Base-by-base conservation (phyloP, 2,329 filamentous ascomycete species). In the Aspergillus neoniger region DNA sequence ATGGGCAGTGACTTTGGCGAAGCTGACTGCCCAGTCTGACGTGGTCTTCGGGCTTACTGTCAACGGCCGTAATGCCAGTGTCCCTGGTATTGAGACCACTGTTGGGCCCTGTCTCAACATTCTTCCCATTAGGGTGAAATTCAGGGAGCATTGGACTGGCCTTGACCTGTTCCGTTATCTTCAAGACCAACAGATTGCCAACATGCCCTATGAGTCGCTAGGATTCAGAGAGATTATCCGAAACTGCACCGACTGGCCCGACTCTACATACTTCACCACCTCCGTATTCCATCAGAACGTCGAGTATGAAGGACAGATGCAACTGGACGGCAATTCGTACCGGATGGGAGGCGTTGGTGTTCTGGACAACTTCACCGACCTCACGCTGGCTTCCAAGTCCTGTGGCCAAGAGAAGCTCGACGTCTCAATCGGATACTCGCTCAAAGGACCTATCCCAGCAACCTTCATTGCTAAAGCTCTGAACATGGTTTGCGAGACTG, bases 51-150 rank as follows among this genome's bases (percentile, higher is more conserved):
- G 87, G 28, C 85, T 88, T 65, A 87, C 89, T 0, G 86, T 88
- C 44, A 87, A 82, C 60, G 88, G 88, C 0, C 83, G 88, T 50
- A 87, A 86, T 69, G 82, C 85, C 17, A 83, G 83, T 58, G 77
- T 87, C 1, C 76, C 81, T 15, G 79, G 80, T 43, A 81, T 83
- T 19, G 84, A 87, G 61, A 77, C 77, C 56, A 84, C 88, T 50
- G 80, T 85, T 49, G 88, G 88, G 0, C 88, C 88, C 0, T 88
- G 86, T 62, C 87, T 87, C 80, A 87, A 90, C 66, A 87, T 89
- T 68, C 81, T 88, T 1, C 88, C 88, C 0, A 81, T 89, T 38
- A 82, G 88, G 19, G 82, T 90, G 14, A 76, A 75, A 28, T 85
- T 90, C 67, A 75, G 78, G 2, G 67, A 78, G 0, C 69, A 73